A percentile compares a stretch with the other conserved stretches of the same genome.
Conservation (phyloP, 2,329 filamentous ascomycete species). For the Sclerotinia subarctica region DNA sequence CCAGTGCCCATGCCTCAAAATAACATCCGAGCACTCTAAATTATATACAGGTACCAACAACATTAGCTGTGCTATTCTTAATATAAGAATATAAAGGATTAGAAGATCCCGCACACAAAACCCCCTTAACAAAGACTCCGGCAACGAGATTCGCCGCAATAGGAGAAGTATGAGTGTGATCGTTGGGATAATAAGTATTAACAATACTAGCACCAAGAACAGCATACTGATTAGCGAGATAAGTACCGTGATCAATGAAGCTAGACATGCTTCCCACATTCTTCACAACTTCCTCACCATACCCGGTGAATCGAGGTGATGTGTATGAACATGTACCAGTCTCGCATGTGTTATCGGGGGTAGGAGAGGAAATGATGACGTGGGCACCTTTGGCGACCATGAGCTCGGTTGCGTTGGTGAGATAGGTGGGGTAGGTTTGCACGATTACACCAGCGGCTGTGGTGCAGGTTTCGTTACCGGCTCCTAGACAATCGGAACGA, state of each 20-base stretch:
- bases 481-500: slow-evolving; percentile 53
- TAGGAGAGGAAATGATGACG: slow-evolving; percentile 59
- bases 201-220: slow-evolving; percentile 46
- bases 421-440: slow-evolving; percentile 36
- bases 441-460: slow-evolving; percentile 46
- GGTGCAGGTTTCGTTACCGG: slow-evolving; percentile 47
- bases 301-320: slow-evolving; percentile 55
- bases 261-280: slow-evolving; percentile 40
- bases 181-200: slow-evolving; percentile 51
- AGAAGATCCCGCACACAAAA: slow-evolving; percentile 1
- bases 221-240: slow-evolving; percentile 50
- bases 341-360: slow-evolving; percentile 63
- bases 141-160: slow-evolving; percentile 53
- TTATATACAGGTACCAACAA: neutral
- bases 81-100: slow-evolving; percentile 5
- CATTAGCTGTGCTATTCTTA: neutral
- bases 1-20: neutral
- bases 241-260: slow-evolving; percentile 58
- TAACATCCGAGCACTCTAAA: neutral
- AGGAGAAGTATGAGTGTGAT: slow-evolving; percentile 60
- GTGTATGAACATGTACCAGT: slow-evolving; percentile 47
- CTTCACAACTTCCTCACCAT: slow-evolving; percentile 48
- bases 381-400: slow-evolving; percentile 53
- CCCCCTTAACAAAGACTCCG: neutral
- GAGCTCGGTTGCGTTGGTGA: slow-evolving; percentile 31